A percentile compares a stretch with the other conserved stretches of the same genome.
Evolutionary conservation across 768 basidiomycete species (phyloP).

Genomic region (Rhizopogon vinicolor): DNA sequence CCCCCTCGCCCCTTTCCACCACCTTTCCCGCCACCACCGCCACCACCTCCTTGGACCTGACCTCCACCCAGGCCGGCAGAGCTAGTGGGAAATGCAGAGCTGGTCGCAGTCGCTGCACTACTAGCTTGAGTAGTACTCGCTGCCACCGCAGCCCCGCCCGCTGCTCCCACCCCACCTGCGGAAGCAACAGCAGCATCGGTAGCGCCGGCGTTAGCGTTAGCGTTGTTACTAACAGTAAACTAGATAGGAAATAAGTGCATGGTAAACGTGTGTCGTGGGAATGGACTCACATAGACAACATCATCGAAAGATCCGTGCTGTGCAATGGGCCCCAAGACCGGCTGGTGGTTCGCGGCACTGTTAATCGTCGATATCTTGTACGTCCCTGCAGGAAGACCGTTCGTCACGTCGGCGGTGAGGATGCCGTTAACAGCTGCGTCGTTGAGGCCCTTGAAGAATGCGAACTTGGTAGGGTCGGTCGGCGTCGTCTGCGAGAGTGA

Average conservation of each 20-base stretch:
- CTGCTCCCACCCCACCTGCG: neutral
- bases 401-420: conserved; percentile 44
- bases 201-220: neutral
- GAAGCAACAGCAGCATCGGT: conserved; percentile 1
- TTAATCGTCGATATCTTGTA: conserved; percentile 61
- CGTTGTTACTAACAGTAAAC: conserved; percentile 28
- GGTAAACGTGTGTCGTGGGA: conserved; percentile 2
- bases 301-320: conserved; percentile 62
- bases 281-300: conserved; percentile 46
- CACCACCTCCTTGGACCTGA: conserved; percentile 2
- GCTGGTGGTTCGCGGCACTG: conserved; percentile 54
- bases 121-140: neutral
- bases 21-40: neutral
- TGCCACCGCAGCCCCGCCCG: neutral
- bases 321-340: conserved; percentile 51
- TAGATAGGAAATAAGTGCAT: conserved; percentile 10
- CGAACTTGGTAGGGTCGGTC: conserved; percentile 47
- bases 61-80: neutral
- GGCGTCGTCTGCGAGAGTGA: conserved; percentile 39
- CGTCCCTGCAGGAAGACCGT: conserved; percentile 51
- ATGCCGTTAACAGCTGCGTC: conserved; percentile 41
- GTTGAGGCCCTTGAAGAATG: conserved; percentile 52
- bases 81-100: neutral
- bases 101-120: neutral
- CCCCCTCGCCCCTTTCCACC: conserved; percentile 1